phyloP scores from a whole-genome alignment of 208 protist genomes.

The Trypanosoma melophagium region DNA sequence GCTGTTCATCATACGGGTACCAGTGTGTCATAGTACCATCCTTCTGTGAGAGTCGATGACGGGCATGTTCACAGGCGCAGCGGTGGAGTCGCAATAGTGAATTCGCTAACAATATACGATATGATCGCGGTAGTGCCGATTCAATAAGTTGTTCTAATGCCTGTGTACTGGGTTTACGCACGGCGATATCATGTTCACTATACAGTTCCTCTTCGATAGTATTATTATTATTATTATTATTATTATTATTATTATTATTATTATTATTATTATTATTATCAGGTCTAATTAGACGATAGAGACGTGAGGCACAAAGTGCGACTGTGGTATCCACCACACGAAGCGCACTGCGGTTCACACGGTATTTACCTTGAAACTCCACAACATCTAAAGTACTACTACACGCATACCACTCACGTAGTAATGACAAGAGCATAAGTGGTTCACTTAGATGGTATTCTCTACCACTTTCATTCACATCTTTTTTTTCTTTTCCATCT shows the following conservation, averaged over 20 bases:
- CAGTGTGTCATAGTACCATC: conserved; percentile 19
- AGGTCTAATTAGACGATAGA: conserved; percentile 36
- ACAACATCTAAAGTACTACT: conserved; percentile 25
- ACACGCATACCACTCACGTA: conserved; percentile 69
- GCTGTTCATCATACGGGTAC: conserved; percentile 30
- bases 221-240: conserved; percentile 2
- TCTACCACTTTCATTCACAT: not conserved
- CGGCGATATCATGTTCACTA: conserved; percentile 33
- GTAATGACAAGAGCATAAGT: conserved; percentile 52
- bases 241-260: conserved; percentile 17
- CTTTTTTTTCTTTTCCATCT: not conserved
- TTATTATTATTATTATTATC: not conserved
- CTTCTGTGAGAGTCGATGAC: conserved; percentile 28
- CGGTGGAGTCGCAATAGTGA: conserved; percentile 59
- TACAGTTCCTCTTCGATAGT: conserved; percentile 8
- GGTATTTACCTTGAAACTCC: conserved; percentile 23
- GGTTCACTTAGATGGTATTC: conserved; percentile 65
- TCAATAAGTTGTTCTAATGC: conserved; percentile 25
- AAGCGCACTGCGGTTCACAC: conserved; percentile 51
- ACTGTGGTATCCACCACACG: conserved; percentile 61
- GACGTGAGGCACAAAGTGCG: conserved; percentile 55
- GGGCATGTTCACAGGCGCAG: conserved; percentile 39
- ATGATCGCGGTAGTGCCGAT: conserved; percentile 28
- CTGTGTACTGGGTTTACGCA: conserved; percentile 13
- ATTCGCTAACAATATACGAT: conserved; percentile 35